phyloP scores from a whole-genome alignment of 2,329 filamentous ascomycete species.

The Botrytis squamosa region DNA sequence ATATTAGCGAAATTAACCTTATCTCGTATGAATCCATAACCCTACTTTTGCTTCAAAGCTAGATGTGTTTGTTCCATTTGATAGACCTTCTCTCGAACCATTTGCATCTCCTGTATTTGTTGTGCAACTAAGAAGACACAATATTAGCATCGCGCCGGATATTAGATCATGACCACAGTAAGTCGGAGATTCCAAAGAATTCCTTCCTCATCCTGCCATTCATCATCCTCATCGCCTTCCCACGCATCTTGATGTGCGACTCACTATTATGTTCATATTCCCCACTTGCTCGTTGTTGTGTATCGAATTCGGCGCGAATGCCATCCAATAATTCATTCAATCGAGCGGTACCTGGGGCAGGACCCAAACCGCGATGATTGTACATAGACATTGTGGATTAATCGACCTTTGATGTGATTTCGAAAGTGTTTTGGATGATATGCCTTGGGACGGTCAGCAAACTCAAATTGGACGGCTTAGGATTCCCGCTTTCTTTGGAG shows the following conservation, averaged over 20 bases:
- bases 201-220: not conserved
- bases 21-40: constrained; percentile 25
- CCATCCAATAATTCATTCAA: constrained; percentile 90
- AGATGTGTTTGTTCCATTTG: constrained; percentile 88
- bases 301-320: constrained; percentile 87
- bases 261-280: constrained; percentile 93
- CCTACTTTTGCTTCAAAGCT: constrained; percentile 87
- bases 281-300: constrained; percentile 74
- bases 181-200: not conserved
- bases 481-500: not conserved
- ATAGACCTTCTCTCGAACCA: constrained; percentile 91
- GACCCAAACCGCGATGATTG: constrained; percentile 81
- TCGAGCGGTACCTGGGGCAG: constrained; percentile 63
- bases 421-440: not conserved
- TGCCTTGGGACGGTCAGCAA: constrained; percentile 6
- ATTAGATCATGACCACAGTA: not conserved
- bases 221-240: not conserved
- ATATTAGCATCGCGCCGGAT: constrained; percentile 16
- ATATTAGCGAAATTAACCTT: constrained; percentile 19
- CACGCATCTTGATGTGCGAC: constrained; percentile 42
- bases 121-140: constrained; percentile 63
- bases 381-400: constrained; percentile 69
- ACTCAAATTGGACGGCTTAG: not conserved
- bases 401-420: not conserved
- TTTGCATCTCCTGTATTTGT: constrained; percentile 92